Evolutionary conservation across 2,329 filamentous ascomycete species (phyloP).

Genomic region (Boeremia exigua): DNA sequence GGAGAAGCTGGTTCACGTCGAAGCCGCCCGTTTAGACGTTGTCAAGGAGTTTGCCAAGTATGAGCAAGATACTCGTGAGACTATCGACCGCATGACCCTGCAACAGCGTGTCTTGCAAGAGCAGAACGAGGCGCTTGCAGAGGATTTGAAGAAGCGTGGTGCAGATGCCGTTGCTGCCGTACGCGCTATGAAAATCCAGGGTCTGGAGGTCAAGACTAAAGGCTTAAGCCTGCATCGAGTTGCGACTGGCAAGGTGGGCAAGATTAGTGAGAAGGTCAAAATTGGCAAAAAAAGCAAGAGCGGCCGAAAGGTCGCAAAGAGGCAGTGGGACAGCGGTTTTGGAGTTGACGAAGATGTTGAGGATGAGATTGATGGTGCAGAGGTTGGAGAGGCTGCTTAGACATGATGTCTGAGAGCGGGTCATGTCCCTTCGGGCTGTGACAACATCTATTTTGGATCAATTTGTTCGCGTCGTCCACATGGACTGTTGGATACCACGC

Average conservation of each 20-base stretch:
- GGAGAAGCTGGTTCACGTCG: constrained; percentile 40
- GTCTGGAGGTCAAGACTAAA: constrained; percentile 38
- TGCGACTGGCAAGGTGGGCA: constrained; percentile 36
- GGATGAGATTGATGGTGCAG: constrained; percentile 9
- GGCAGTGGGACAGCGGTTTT: constrained; percentile 45
- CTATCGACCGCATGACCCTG: constrained; percentile 40
- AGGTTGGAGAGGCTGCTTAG: constrained; percentile 15
- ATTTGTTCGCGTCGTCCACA: neutral
- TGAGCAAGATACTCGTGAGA: constrained; percentile 37
- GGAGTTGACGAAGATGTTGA: constrained; percentile 34
- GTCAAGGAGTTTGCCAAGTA: constrained; percentile 39
- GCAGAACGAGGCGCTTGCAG: constrained; percentile 39
- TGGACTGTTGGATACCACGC: constrained; percentile 1
- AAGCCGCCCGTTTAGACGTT: constrained; percentile 39
- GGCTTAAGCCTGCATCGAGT: constrained; percentile 36
- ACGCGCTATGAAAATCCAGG: constrained; percentile 42
- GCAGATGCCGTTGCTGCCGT: constrained; percentile 38
- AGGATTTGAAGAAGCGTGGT: constrained; percentile 36
- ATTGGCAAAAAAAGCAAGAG: constrained; percentile 39
- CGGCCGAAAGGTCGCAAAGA: constrained; percentile 32
- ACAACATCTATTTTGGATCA: neutral
- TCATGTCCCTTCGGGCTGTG: neutral
- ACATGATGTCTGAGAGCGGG: neutral
- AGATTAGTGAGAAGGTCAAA: constrained; percentile 42
- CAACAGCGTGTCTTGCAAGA: constrained; percentile 37